These are phyloP conservation scores for Micractinium conductrix DNA, from an alignment of 139 green algal genomes.

Conservation along the genomic window DNA sequence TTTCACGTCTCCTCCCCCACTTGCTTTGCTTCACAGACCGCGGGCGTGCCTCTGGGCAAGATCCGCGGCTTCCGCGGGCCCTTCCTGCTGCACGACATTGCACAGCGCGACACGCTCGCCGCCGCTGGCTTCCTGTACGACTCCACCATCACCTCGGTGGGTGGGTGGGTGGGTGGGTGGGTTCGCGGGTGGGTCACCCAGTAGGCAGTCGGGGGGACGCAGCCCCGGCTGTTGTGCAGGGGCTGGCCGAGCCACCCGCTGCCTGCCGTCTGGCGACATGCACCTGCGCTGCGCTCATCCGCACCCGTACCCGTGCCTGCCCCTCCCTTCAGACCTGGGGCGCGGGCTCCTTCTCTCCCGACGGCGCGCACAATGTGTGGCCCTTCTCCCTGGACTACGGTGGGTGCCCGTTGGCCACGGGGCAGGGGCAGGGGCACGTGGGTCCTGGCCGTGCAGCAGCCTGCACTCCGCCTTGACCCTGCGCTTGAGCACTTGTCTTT, in stretches of 20 bases:
- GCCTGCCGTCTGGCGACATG: no score
- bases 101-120: not conserved
- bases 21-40: no score
- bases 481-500: not conserved
- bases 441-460: no score
- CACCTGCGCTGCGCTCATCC: no score
- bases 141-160: conserved; percentile 3
- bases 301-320: no score
- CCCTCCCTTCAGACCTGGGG: not conserved
- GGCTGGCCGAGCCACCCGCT: no score
- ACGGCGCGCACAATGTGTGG: not conserved
- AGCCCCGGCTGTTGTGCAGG: no score
- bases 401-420: not conserved
- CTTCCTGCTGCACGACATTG: conserved; percentile 12
- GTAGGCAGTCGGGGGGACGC: no score
- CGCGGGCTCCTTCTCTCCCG: not conserved
- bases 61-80: conserved; percentile 16
- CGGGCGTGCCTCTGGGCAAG: conserved; percentile 18
- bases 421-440: no score
- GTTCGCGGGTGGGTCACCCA: no score
- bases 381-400: conserved; percentile 20
- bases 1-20: no score
- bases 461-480: no score
- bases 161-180: not conserved
- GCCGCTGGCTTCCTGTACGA: not conserved